Evolutionary conservation across 176 grass and related monocot species (phyloP), one percentile per base, ranked within the genome.

Genomic region (Aegilops sharonensis): DNA sequence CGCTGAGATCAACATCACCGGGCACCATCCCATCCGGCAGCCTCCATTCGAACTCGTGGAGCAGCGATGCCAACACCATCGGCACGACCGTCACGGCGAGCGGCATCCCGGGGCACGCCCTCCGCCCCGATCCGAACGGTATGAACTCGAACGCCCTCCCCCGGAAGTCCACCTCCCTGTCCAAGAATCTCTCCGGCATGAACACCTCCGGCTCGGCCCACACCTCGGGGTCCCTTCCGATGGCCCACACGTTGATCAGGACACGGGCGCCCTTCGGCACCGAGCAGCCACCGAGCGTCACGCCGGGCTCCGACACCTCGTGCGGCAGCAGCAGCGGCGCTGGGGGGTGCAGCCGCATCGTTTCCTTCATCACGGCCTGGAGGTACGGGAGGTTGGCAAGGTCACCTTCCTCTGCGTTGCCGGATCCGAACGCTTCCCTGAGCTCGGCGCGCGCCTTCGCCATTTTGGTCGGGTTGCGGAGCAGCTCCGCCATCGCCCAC

Each of bases 101-200:
- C 14, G 78, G 71, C 71, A 82, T 79, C 6, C 91, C 91, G 11
- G 87, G 91, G 56, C 91, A 92, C 27, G 56, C 63, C 74, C 79
- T 56, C 73, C 87, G 81, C 6, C 91, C 91, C 2, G 79, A 83
- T 40, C 87, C 87, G 59, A 92, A 92, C 10, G 90, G 82, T 11
- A 86, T 70, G 39, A 84, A 89, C 72, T 84, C 87, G 3, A 69
- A 80, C 67, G 83, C 40, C 40, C 78, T 71, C 25, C 82, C 90
- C 10, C 82, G 62, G 80, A 82, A 85, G 14, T 82, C 78, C 64
- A 80, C 37, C 56, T 89, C 78, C 18, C 84, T 89, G 29, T 73
- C 83, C 62, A 92, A 48, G 78, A 92, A 92, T 50, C 90, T 74
- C 79, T 92, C 90, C 62, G 90, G 83, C 83, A n/a, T 10, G 48